Evolutionary conservation across 768 basidiomycete species (phyloP), one percentile per base, ranked within the genome.

Genomic region (Boletus rubroflammeus): DNA sequence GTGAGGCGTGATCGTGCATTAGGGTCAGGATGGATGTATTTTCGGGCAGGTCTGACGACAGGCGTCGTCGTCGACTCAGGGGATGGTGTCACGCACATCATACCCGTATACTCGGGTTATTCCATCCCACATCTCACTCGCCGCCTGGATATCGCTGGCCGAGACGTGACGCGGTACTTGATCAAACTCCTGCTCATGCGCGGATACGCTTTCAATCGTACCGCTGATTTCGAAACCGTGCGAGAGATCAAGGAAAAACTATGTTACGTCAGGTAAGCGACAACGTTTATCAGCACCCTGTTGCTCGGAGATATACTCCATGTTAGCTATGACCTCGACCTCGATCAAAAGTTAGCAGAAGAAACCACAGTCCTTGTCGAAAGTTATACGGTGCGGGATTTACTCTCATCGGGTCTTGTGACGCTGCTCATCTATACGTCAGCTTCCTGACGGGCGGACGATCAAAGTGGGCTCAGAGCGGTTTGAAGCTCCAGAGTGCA

Each of bases 141-240:
- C 36, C 87, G 97, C 57, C 78, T 99, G 55, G 97, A 99, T 67
- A 98, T 99, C 62, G 97, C 97, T 50, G 97, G 97, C 19, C 85
- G 97, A 60, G 97, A 99, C 69, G 97, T 99, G 44, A 99, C 97
- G 43, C 85, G 94, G 64, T 99, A 99, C 73, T 78, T 99, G 73
- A 99, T 99, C 82, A 99, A 98, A 75, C 81, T 99, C n/a, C 79
- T 99, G 32, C 83, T 98, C 62, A 98, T 98, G 95, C 86, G 96
- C n/a, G 97, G 97, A n/a, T 98, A 99, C 71, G 97, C 97, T 1
- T 98, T 99, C 81, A 98, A 99, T 75, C 85, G 97, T 38, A 99
- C 97, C 3, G 97, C 97, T 26, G 97, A 99, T 75, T 99, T 99
- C 65, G 97, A 99, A 77, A 99, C 97, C 2, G 97, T 99, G 21